Base-by-base conservation (phyloP, 768 basidiomycete genomes). In the Suillus plorans region DNA sequence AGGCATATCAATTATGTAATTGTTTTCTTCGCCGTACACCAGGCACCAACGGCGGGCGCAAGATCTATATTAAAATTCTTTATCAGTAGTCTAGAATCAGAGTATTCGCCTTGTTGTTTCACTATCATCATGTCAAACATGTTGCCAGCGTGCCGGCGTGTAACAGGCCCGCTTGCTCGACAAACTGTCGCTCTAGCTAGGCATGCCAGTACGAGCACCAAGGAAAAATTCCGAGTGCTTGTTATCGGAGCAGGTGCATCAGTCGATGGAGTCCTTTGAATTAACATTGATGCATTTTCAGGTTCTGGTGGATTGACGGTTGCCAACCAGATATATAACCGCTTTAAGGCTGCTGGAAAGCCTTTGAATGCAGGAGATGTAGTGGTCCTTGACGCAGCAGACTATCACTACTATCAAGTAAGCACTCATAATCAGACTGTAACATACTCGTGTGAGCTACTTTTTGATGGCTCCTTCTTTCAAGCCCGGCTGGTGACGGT, bases 321-420 rank as follows among this genome's bases (percentile, higher is more conserved):
- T 42, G 94, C 96, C 44, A 89, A 92, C 69, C 95, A 98, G 78
- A 86, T 99, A 55, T 92, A 89, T 74, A 80, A 94, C 70, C 84
- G 89, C 37, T 95, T 97, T 75, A 82, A 84, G 67, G 80, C 82
- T 14, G 87, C 89, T 52, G 90, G 89, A 10, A 89, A 89, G 67
- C 75, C 84, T 36, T 74, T 97, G 44, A 85, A 82, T 49, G 75
- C 81, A 22, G 91, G 88, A 28, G 96, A 98, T 74, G 87, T 99
- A 55, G 92, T 87, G 7, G 89, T 99, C 63, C 77, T 97, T 39
- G 97, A 99, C 72, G 85, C 85, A 20, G 86, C 92, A 28, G 82
- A 90, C 65, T 85, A 85, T 59, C 96, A 98, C 77, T 86, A 93
- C 75, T 98, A 97, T 78, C 89, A 92, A 79, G 89, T 89, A 69